phyloP scores from a whole-genome alignment of 345 rosid genomes.

The Hibiscus mutabilis region DNA sequence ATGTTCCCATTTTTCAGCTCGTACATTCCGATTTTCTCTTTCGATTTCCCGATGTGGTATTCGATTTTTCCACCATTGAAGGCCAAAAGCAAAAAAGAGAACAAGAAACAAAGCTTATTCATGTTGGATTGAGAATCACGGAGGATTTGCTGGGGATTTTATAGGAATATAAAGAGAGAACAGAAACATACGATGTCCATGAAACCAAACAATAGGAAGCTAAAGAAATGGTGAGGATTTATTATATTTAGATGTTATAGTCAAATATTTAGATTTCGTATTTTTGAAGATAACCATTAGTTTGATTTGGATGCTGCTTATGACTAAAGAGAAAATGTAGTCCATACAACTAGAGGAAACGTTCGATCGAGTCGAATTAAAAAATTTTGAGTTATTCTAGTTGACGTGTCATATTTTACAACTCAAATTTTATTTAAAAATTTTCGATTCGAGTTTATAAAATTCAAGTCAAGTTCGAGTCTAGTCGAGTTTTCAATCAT shows the following conservation, averaged over 20 bases:
- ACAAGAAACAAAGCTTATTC: conserved; percentile 1
- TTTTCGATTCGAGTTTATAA: too few relatives aligned
- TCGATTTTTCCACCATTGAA: background rate
- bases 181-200: background rate
- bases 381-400: too few relatives aligned
- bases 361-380: too few relatives aligned
- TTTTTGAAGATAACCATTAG: too few relatives aligned
- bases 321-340: too few relatives aligned
- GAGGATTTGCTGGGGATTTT: background rate
- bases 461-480: too few relatives aligned
- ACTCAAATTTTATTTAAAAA: too few relatives aligned
- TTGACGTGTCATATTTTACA: too few relatives aligned
- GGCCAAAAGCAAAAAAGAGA: background rate
- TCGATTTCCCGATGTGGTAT: background rate
- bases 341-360: too few relatives aligned
- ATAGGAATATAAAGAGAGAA: background rate
- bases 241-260: too few relatives aligned
- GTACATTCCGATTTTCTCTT: conserved; percentile 30
- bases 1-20: conserved; percentile 73
- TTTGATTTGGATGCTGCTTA: too few relatives aligned
- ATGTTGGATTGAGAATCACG: background rate
- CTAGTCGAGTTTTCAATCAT: too few relatives aligned
- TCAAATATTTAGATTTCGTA: background rate
- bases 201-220: background rate
- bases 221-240: background rate